phyloP scores from a whole-genome alignment of 352 stramenopile genomes.

The Phytophthora sp. region DNA sequence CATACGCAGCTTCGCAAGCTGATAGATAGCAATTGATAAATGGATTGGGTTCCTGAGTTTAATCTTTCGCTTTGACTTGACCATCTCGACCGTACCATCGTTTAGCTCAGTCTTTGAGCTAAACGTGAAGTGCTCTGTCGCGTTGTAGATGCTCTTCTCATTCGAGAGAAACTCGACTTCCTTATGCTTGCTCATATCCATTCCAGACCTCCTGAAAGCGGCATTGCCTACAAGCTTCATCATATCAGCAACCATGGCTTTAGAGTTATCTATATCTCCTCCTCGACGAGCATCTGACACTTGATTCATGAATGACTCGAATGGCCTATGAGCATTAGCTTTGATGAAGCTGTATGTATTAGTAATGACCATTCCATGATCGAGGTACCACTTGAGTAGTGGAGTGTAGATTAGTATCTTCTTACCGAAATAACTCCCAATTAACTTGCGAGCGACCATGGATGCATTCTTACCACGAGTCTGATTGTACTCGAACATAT shows the following conservation, averaged over 20 bases:
- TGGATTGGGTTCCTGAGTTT: slow-evolving; percentile 7
- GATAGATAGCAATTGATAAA: slow-evolving; percentile 14
- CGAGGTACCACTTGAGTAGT: neutral
- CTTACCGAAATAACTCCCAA: neutral
- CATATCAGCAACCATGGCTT: neutral
- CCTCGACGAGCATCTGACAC: neutral
- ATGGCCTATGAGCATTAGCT: neutral
- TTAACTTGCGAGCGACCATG: neutral
- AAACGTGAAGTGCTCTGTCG: neutral
- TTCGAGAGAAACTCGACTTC: too few relatives aligned
- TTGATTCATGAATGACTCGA: neutral
- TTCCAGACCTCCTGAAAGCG: neutral
- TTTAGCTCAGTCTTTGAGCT: neutral
- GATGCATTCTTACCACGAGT: neutral
- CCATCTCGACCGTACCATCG: neutral
- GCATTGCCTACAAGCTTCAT: neutral
- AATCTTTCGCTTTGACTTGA: neutral
- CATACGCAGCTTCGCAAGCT: slow-evolving; percentile 5
- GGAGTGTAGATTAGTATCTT: slow-evolving; percentile 5
- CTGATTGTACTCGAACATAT: neutral
- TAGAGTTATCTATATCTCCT: neutral
- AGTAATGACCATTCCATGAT: neutral
- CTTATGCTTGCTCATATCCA: neutral
- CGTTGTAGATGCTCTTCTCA: too few relatives aligned
- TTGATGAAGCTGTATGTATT: neutral